phyloP scores from a whole-genome alignment of 345 rosid genomes.

The Murraya paniculata region DNA sequence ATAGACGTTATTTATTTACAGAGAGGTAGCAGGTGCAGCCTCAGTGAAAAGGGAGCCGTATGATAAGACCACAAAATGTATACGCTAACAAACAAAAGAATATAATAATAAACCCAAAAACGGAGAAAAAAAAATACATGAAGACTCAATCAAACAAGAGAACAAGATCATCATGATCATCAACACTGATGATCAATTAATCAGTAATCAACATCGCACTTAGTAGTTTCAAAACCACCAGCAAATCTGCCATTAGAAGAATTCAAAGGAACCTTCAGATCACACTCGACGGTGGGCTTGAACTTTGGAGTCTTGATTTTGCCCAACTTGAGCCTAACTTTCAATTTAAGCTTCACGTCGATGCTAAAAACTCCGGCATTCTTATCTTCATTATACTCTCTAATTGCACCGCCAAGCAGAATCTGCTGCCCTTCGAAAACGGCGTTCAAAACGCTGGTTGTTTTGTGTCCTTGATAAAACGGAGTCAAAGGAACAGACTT shows the following conservation, averaged over 20 bases:
- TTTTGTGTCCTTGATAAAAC: constrained; percentile 83
- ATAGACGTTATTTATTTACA: constrained; percentile 4
- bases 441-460: constrained; percentile 46
- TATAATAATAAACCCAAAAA: background rate
- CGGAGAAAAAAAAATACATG: background rate
- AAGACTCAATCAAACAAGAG: constrained; percentile 4
- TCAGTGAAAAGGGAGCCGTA: background rate
- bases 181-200: background rate
- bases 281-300: constrained; percentile 59
- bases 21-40: background rate
- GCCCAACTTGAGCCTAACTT: constrained; percentile 63
- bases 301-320: constrained; percentile 41
- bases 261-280: constrained; percentile 52
- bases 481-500: constrained; percentile 26
- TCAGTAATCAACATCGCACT: constrained; percentile 54
- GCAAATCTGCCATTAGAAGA: constrained; percentile 23
- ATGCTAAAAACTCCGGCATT: constrained; percentile 41
- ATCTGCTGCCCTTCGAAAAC: constrained; percentile 36
- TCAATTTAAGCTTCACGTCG: constrained; percentile 50
- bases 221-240: constrained; percentile 21
- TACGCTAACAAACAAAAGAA: background rate
- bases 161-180: background rate
- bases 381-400: constrained; percentile 36
- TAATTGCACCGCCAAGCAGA: constrained; percentile 25
- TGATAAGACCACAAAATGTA: background rate